These are phyloP conservation scores for Flaveria sonorensis DNA, from an alignment of 129 eudicot species.

Conservation along the genomic window DNA sequence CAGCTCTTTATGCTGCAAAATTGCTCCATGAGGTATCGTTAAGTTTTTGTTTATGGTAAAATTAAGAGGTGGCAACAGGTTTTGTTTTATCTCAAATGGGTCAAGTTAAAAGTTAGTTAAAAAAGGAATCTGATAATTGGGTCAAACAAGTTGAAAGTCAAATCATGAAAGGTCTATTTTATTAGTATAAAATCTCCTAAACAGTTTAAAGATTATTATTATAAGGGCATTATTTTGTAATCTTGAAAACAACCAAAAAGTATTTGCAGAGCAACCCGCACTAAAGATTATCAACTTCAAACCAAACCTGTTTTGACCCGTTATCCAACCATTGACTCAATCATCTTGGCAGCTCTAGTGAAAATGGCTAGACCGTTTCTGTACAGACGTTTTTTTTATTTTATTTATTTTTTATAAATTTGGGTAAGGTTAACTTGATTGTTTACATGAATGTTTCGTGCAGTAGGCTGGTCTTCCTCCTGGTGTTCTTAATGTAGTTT, in stretches of 20 bases:
- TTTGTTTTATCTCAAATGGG: background rate
- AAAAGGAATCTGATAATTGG: background rate
- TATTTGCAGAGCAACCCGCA: background rate
- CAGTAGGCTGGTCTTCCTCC: slow-evolving; percentile 70
- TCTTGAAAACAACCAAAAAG: background rate
- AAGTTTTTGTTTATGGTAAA: slow-evolving; percentile 7
- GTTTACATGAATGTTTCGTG: slow-evolving; percentile 5
- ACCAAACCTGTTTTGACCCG: background rate
- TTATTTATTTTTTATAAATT: background rate
- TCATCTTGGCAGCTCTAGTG: background rate
- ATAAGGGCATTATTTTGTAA: background rate
- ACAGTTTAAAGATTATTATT: background rate
- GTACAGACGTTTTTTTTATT: background rate
- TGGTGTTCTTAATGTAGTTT: slow-evolving; percentile 60
- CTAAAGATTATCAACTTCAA: background rate
- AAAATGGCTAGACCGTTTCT: background rate
- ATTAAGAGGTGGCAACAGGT: background rate
- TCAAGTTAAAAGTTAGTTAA: background rate
- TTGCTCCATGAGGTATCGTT: slow-evolving; percentile 49
- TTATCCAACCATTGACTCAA: background rate
- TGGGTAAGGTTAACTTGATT: background rate
- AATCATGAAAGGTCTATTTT: background rate
- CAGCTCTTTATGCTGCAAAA: slow-evolving; percentile 54
- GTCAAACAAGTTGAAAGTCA: background rate
- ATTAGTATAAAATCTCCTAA: background rate